Base-by-base conservation (phyloP, 1,284 basidiomycete genomes). In the Mycosarcoma maydis region DNA sequence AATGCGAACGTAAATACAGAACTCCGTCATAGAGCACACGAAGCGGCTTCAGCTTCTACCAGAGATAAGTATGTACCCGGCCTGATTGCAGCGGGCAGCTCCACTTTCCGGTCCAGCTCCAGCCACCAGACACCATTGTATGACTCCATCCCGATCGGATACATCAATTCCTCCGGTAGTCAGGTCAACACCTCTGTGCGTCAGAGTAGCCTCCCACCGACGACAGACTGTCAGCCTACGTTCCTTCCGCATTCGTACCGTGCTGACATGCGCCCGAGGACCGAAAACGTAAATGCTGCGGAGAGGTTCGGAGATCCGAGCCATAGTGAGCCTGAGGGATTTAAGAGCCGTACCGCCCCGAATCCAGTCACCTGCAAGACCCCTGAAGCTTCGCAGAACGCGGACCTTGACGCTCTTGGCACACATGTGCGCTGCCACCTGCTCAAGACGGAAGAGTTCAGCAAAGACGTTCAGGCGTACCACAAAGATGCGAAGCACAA, bases 381-480 rank as follows among this genome's bases (percentile, higher is more conserved):
- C 13, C n/a, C 10, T 11, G 33, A 6, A 34, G 2, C 3, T 4
- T 34, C 33, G 33, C 16, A 34, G 13, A n/a, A 34, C n/a, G 16
- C 16, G 22, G 11, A 24, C n/a, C 23, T 36, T 23, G 38, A 47
- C 10, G 38, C 38, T 20, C 38, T 46, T 3, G 32, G 23, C 5
- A 26, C 44, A 20, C 44, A 55, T 10, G 24, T 55, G 39, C 52
- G 52, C 23, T 16, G 17, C 16, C 19, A 16, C 6, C 29, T 44
- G 14, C 30, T 13, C 30, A 19, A 33, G 14, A 16, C 29, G 22
- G 6, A 11, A 22, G 20, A 23, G 14, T 33, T 16, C 20, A 14
- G 3, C 1, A 19, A 38, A 30, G 26, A 37, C 11, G n/a, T 23
- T 20, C n/a, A 47, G 24, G 20, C 16, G 20, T 3, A 1, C 6